Evolutionary conservation across 1,284 basidiomycete genomes (phyloP).

Genomic region (Ganoderma boninense): DNA sequence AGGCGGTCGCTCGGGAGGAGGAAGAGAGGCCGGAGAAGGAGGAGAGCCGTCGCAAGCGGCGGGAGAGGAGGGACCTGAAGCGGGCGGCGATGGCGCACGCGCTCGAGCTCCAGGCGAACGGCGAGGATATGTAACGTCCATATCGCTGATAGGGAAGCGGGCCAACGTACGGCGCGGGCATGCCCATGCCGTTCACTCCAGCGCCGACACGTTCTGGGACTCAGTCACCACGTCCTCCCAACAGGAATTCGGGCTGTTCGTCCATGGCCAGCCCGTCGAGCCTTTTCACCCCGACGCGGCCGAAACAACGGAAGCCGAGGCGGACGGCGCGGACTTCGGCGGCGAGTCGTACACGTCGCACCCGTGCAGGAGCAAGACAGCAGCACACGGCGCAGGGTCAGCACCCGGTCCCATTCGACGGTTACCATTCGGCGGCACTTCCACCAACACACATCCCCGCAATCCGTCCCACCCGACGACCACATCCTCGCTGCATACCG

Average conservation of each 20-base stretch:
- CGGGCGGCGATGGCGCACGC: slow-evolving; percentile 49
- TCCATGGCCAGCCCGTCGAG: slow-evolving; percentile 30
- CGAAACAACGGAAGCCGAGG: slow-evolving; percentile 44
- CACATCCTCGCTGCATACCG: too few relatives aligned
- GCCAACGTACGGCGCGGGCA: slow-evolving; percentile 19
- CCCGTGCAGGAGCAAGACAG: slow-evolving; percentile 32
- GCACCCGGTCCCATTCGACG: too few relatives aligned
- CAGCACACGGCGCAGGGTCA: too few relatives aligned
- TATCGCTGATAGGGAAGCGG: slow-evolving; percentile 49
- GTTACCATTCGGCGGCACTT: too few relatives aligned
- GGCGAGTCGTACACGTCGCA: slow-evolving; percentile 58
- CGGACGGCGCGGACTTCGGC: slow-evolving; percentile 66
- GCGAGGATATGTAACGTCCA: too few relatives aligned
- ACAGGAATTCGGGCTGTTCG: slow-evolving; percentile 51
- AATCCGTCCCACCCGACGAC: too few relatives aligned
- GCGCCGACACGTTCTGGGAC: slow-evolving; percentile 32
- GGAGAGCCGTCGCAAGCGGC: slow-evolving; percentile 53
- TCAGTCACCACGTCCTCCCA: slow-evolving; percentile 32
- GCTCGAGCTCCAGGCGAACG: slow-evolving; percentile 40
- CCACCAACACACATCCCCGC: too few relatives aligned
- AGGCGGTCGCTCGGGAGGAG: slow-evolving; percentile 47
- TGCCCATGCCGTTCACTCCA: slow-evolving; percentile 31
- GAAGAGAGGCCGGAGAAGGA: slow-evolving; percentile 53
- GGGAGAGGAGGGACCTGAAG: slow-evolving; percentile 57
- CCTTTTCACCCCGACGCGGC: slow-evolving; percentile 28